Evolutionary conservation across 208 protist genomes (phyloP).

Genomic region (Acanthamoeba rhysodes): DNA sequence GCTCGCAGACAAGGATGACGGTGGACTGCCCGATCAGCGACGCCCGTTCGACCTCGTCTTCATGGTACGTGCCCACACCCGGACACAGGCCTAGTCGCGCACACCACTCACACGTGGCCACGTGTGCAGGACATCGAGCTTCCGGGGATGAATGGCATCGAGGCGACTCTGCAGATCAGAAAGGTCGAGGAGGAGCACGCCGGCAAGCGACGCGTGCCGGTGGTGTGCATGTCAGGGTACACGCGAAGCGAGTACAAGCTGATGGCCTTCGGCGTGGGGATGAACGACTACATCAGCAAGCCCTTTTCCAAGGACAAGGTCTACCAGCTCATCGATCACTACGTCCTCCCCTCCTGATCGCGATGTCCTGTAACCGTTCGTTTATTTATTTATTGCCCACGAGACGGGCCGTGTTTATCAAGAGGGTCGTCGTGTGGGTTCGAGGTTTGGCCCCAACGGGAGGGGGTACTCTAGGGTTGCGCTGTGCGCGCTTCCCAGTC

Average conservation of each 20-base stretch:
- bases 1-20: neutral
- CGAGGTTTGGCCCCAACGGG: too few relatives aligned
- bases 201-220: neutral
- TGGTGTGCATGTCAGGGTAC: conserved; percentile 44
- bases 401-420: too few relatives aligned
- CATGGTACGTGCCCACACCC: neutral
- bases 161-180: neutral
- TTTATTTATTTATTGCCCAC: too few relatives aligned
- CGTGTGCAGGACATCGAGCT: conserved; percentile 15
- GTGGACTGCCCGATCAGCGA: neutral
- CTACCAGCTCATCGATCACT: conserved; percentile 16
- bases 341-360: neutral
- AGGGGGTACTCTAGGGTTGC: too few relatives aligned
- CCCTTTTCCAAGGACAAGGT: conserved; percentile 31
- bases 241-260: conserved; percentile 64
- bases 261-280: conserved; percentile 47
- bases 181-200: conserved; percentile 3
- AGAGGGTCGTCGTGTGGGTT: too few relatives aligned
- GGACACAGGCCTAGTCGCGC: neutral
- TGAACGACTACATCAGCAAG: conserved; percentile 68
- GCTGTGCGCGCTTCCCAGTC: neutral
- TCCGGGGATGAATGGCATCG: conserved; percentile 30
- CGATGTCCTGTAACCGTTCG: too few relatives aligned
- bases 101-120: neutral
- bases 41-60: conserved; percentile 7